These are phyloP conservation scores for Inosperma sp. DNA, from an alignment of 768 basidiomycete species.

Conservation along the genomic window DNA sequence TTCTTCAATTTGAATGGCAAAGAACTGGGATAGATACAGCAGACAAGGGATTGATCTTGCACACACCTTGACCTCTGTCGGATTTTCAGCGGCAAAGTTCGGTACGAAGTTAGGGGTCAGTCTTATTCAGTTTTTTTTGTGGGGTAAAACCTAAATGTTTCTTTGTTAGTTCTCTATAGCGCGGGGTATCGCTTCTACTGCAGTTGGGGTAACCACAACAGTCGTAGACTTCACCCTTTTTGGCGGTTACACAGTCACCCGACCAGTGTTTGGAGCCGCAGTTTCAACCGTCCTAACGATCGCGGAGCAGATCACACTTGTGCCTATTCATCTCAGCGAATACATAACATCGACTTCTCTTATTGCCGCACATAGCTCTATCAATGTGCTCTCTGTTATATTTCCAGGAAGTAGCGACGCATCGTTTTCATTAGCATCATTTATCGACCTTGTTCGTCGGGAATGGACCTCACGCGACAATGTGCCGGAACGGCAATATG, in stretches of 20 bases:
- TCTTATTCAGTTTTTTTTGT: constrained; percentile 14
- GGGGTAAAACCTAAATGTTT: background rate
- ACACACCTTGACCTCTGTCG: constrained; percentile 54
- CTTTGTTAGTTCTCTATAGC: constrained; percentile 59
- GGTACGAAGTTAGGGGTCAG: constrained; percentile 68
- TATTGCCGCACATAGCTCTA: constrained; percentile 67
- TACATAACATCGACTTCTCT: constrained; percentile 73
- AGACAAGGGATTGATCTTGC: constrained; percentile 66
- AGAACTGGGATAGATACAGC: constrained; percentile 46
- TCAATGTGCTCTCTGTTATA: constrained; percentile 66
- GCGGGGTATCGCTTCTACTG: constrained; percentile 53
- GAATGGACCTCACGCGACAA: constrained; percentile 62
- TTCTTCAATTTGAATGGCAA: constrained; percentile 33
- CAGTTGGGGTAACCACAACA: constrained; percentile 53
- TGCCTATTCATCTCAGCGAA: constrained; percentile 71
- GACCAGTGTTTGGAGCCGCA: constrained; percentile 52
- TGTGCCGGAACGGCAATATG: constrained; percentile 56
- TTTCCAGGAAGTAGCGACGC: constrained; percentile 76
- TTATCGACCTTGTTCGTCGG: constrained; percentile 72
- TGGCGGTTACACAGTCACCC: constrained; percentile 54
- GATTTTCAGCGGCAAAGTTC: constrained; percentile 63
- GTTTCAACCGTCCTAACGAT: constrained; percentile 58
- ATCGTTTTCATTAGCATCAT: constrained; percentile 75
- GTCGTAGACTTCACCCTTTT: constrained; percentile 65
- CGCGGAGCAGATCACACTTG: constrained; percentile 67